Percentiles rank a stretch among this genome's conserved stretches.
These are phyloP conservation scores for Camellia oleifera DNA, from an alignment of 179 eudicot species.

Conservation along the genomic window DNA sequence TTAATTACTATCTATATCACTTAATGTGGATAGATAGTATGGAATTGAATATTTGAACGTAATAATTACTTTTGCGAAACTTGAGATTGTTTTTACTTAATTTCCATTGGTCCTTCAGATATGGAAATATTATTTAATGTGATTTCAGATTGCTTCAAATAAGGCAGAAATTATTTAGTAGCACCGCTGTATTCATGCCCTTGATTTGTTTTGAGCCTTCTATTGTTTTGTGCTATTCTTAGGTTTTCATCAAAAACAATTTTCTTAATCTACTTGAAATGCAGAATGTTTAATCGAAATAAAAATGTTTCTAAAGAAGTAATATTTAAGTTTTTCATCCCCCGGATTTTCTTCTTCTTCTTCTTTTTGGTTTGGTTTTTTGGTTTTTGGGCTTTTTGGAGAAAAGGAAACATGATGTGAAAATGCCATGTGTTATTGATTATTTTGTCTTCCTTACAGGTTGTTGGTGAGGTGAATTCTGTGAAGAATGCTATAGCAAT, in stretches of 20 bases:
- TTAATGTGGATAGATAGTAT: too few relatives aligned
- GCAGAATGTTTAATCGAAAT: not conserved
- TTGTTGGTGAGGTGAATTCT: slow-evolving; percentile 72
- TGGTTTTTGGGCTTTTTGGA: not conserved
- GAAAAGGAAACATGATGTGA: not conserved
- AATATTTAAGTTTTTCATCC: not conserved
- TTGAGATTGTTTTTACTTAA: not conserved
- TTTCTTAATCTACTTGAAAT: not conserved
- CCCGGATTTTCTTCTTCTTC: not conserved
- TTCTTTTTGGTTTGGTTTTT: not conserved
- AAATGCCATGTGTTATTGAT: not conserved
- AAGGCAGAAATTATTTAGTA: not conserved
- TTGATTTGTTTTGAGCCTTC: not conserved
- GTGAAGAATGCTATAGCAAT: slow-evolving; percentile 80
- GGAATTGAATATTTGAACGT: too few relatives aligned
- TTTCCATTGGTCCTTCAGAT: slow-evolving; percentile 1
- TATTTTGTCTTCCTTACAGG: slow-evolving; percentile 36
- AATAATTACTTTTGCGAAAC: too few relatives aligned
- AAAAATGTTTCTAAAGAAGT: not conserved
- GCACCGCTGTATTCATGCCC: not conserved
- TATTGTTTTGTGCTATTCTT: not conserved
- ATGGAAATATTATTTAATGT: not conserved
- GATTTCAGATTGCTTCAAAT: not conserved
- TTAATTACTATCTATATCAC: too few relatives aligned
- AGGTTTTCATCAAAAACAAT: not conserved